Conservation (phyloP, 139 green algal species). For the Volvox reticuliferus region DNA sequence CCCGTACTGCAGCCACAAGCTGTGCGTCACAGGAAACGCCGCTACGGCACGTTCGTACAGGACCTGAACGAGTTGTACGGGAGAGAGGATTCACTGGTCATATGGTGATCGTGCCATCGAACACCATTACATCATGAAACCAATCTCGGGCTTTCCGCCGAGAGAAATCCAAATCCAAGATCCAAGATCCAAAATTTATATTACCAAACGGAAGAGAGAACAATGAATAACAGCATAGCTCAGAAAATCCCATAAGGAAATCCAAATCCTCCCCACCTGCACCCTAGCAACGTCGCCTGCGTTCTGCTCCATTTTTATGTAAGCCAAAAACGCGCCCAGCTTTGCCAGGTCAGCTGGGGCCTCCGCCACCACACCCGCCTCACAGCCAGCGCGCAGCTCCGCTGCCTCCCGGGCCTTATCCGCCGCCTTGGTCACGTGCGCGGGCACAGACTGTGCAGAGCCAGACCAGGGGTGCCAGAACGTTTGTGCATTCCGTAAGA, state of each 20-base stretch:
- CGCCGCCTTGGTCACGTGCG: constrained; percentile 49
- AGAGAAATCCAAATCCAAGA: no score
- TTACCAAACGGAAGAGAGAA: no score
- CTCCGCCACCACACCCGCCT: constrained; percentile 65
- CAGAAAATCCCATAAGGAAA: no score
- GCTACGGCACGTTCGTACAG: constrained; percentile 88
- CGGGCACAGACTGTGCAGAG: constrained; percentile 2
- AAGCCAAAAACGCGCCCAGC: constrained; percentile 84
- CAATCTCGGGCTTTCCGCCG: no score
- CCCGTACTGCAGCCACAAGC: constrained; percentile 86
- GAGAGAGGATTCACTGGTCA: no score
- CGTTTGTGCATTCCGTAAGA: not conserved
- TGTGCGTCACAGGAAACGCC: constrained; percentile 83
- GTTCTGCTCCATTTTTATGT: constrained; percentile 78
- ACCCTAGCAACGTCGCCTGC: constrained; percentile 68
- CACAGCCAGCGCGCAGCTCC: constrained; percentile 65
- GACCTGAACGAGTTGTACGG: constrained; percentile 39
- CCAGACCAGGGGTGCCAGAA: not conserved
- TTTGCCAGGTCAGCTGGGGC: constrained; percentile 62
- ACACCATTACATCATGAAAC: no score
- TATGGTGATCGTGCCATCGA: no score
- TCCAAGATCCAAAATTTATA: no score
- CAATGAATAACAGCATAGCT: no score
- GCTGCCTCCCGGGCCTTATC: constrained; percentile 64
- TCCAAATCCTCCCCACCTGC: constrained; percentile 43